A percentile compares a stretch with the other conserved stretches of the same genome.
Conservation (phyloP, 2,329 filamentous ascomycete species). For the Tolypocladium cylindrosporum region DNA sequence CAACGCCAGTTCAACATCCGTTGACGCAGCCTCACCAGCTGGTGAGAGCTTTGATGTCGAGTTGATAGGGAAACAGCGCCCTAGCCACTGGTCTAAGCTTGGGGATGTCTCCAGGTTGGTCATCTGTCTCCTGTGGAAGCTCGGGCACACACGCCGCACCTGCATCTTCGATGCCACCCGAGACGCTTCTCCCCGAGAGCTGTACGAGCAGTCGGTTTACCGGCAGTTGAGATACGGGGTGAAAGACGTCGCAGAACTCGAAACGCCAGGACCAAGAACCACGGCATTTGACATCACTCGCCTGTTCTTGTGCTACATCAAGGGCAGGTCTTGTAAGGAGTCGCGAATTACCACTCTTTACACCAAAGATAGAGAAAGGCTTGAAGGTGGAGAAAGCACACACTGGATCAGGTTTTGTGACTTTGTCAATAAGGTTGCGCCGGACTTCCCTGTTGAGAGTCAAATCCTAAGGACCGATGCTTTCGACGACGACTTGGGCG, state of each 20-base stretch:
- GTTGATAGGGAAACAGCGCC: constrained; percentile 9
- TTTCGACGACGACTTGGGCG: constrained; percentile 10
- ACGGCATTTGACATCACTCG: constrained; percentile 19
- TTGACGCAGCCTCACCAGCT: neutral
- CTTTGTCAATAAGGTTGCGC: constrained; percentile 15
- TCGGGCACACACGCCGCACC: constrained; percentile 17
- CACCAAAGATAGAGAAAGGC: constrained; percentile 9
- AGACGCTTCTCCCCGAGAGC: constrained; percentile 5
- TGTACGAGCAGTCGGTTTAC: constrained; percentile 3
- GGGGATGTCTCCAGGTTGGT: constrained; percentile 19
- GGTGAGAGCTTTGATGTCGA: constrained; percentile 3
- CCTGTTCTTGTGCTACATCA: constrained; percentile 19
- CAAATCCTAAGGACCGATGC: constrained; percentile 19
- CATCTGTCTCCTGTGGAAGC: constrained; percentile 18
- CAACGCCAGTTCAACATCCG: neutral
- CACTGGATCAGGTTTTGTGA: constrained; percentile 13
- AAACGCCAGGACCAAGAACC: constrained; percentile 4
- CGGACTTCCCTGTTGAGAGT: constrained; percentile 20
- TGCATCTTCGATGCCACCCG: constrained; percentile 15
- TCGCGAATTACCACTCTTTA: constrained; percentile 9
- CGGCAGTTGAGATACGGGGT: constrained; percentile 7
- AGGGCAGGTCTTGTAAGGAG: constrained; percentile 13
- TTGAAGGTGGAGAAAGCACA: constrained; percentile 2
- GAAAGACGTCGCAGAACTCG: constrained; percentile 4
- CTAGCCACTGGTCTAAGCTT: constrained; percentile 14